These are phyloP conservation scores for Phytophthora capsici DNA, from an alignment of 352 stramenopile species.

Conservation along the genomic window DNA sequence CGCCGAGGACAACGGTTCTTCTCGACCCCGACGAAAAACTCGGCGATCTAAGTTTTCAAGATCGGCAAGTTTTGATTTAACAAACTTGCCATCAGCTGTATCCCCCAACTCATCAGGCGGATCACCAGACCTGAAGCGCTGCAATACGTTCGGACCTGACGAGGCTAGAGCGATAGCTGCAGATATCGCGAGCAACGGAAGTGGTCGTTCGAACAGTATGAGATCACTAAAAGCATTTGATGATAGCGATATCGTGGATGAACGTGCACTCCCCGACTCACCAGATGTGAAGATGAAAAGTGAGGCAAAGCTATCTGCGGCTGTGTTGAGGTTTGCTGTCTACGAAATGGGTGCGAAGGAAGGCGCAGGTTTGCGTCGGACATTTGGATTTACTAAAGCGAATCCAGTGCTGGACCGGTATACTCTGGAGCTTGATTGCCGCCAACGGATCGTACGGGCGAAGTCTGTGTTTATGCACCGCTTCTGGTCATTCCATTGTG, in stretches of 20 bases:
- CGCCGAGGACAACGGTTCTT: conserved; percentile 4
- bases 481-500: conserved; percentile 82
- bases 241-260: conserved; percentile 84
- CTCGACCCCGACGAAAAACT: conserved; percentile 15
- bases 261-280: conserved; percentile 37
- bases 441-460: conserved; percentile 70
- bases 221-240: conserved; percentile 71
- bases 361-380: conserved; percentile 56
- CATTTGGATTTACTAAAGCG: conserved; percentile 69
- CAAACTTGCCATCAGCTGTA: conserved; percentile 44
- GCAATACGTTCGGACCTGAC: conserved; percentile 34
- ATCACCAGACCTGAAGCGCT: conserved; percentile 32
- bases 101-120: conserved; percentile 32
- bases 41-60: conserved; percentile 67
- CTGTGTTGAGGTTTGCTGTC: conserved; percentile 75
- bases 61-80: conserved; percentile 80
- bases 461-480: conserved; percentile 88
- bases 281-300: conserved; percentile 35
- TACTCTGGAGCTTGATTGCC: conserved; percentile 78
- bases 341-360: conserved; percentile 78
- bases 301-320: conserved; percentile 55
- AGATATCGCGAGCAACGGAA: conserved; percentile 22
- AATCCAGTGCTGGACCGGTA: conserved; percentile 81
- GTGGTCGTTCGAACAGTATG: conserved; percentile 37
- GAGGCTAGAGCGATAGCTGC: conserved; percentile 14